phyloP scores from a whole-genome alignment of 345 rosid species.

The Brassica nigra region DNA sequence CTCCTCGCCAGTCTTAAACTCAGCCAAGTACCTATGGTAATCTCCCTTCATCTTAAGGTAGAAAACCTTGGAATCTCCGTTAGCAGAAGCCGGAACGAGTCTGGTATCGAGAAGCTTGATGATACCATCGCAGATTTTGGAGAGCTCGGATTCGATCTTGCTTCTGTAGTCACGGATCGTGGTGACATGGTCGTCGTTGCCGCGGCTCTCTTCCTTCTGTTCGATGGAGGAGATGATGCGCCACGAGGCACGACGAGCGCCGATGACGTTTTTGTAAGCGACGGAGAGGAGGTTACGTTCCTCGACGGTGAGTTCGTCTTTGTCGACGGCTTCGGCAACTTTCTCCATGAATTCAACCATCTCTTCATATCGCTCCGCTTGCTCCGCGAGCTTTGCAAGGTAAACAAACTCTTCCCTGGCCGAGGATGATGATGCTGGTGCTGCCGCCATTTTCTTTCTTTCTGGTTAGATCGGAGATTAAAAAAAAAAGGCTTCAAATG shows the following conservation, averaged over 20 bases:
- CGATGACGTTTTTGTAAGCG: constrained; percentile 94
- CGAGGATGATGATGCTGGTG: constrained; percentile 38
- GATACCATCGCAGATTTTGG: constrained; percentile 83
- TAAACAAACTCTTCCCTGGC: constrained; percentile 79
- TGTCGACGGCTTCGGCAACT: constrained; percentile 58
- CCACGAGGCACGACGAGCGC: constrained; percentile 92
- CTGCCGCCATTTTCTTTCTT: constrained; percentile 44
- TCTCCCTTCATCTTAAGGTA: constrained; percentile 96
- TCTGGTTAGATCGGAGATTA: constrained; percentile 25
- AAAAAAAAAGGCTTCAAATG: not conserved
- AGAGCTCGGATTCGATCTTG: constrained; percentile 82
- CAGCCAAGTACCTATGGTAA: constrained; percentile 86
- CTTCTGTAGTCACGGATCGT: constrained; percentile 78
- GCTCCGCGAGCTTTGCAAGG: constrained; percentile 94
- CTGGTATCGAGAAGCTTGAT: constrained; percentile 77
- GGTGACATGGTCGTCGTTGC: constrained; percentile 85
- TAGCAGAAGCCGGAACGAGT: constrained; percentile 68
- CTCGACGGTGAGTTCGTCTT: constrained; percentile 78
- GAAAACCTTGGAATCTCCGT: constrained; percentile 87
- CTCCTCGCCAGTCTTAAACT: constrained; percentile 83
- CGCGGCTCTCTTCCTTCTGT: constrained; percentile 94
- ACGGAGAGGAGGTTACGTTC: constrained; percentile 92
- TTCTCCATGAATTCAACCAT: constrained; percentile 98
- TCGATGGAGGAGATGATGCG: constrained; percentile 88
- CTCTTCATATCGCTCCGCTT: constrained; percentile 93